These are phyloP conservation scores for Crithidia expoeki DNA, from an alignment of 208 protist species.

Conservation along the genomic window DNA sequence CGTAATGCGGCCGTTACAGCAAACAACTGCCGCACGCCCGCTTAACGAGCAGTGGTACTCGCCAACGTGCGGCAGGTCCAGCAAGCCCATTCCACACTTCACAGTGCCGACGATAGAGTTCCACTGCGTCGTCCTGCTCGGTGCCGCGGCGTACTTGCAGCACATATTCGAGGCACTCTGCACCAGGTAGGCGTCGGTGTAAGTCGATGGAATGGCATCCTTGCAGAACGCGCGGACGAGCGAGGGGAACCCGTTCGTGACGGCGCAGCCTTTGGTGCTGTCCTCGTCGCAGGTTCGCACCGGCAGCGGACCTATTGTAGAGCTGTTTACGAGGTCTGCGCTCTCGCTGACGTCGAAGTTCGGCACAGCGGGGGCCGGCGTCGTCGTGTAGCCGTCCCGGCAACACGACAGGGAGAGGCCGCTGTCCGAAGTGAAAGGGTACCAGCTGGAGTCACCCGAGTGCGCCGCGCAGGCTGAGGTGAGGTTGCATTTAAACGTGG, in stretches of 20 bases:
- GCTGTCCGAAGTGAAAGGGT: constrained; percentile 13
- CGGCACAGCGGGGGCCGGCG: constrained; percentile 7
- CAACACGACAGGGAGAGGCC: constrained; percentile 28
- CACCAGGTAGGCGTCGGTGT: constrained; percentile 24
- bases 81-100: constrained; percentile 11
- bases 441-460: constrained; percentile 4
- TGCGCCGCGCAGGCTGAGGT: constrained; percentile 9
- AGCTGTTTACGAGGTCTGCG: not conserved
- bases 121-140: not conserved
- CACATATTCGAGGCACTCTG: constrained; percentile 12
- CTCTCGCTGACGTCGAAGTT: constrained; percentile 1
- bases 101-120: not conserved
- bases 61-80: constrained; percentile 21
- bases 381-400: constrained; percentile 8
- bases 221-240: constrained; percentile 28
- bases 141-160: constrained; percentile 22
- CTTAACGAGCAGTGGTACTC: constrained; percentile 23
- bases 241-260: constrained; percentile 1
- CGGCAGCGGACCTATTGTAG: not conserved
- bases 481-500: constrained; percentile 19
- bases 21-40: constrained; percentile 6
- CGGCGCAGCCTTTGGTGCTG: constrained; percentile 13
- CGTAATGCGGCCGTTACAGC: constrained; percentile 30
- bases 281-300: constrained; percentile 14
- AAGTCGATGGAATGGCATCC: constrained; percentile 15